Conservation (phyloP, 129 eudicot genomes). For the Tagetes patula region DNA sequence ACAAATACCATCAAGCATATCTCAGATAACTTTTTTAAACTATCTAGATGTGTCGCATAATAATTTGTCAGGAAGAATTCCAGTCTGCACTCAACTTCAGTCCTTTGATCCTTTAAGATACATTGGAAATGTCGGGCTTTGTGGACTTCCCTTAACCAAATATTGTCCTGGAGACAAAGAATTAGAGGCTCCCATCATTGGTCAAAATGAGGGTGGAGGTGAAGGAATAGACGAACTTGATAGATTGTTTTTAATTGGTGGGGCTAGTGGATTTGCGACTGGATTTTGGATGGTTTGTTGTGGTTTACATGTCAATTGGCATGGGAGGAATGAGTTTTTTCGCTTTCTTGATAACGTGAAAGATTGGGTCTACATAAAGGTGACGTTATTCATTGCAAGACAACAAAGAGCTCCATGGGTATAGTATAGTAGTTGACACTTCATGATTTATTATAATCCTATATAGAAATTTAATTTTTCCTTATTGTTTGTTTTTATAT, state of each 20-base stretch:
- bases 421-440: too few species aligned
- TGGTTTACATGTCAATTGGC: not conserved
- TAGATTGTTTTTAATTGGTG: too few species aligned
- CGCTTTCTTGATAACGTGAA: not conserved
- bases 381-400: not conserved
- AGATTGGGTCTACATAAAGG: conserved; percentile 10
- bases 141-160: conserved; percentile 29
- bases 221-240: too few species aligned
- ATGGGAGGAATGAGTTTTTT: conserved; percentile 13
- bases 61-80: conserved; percentile 36
- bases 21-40: not conserved
- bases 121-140: conserved; percentile 21
- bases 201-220: too few species aligned
- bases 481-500: not conserved
- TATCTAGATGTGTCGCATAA: conserved; percentile 32
- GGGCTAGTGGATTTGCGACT: conserved; percentile 25
- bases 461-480: too few species aligned
- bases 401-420: too few species aligned
- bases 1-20: conserved; percentile 27
- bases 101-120: conserved; percentile 25
- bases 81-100: conserved; percentile 31
- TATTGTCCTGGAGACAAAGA: conserved; percentile 15
- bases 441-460: too few species aligned
- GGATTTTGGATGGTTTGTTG: conserved; percentile 19
- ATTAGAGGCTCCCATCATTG: too few species aligned